phyloP scores from a whole-genome alignment of 108 stramenopile species.

The Asterionellopsis glacialis region DNA sequence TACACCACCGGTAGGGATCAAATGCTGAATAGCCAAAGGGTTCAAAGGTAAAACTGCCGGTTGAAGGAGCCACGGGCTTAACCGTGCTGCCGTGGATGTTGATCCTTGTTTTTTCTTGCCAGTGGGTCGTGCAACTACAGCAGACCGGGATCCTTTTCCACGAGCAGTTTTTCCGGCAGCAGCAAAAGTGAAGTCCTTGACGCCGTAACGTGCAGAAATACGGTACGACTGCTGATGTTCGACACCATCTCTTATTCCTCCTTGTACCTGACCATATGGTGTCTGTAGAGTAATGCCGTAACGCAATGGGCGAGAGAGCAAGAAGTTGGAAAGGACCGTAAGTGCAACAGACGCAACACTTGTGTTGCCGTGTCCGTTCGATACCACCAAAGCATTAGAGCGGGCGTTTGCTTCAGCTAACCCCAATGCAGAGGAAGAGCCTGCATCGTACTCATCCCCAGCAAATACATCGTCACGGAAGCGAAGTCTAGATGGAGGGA shows the following conservation, averaged over 20 bases:
- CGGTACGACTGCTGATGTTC: slow-evolving; percentile 23
- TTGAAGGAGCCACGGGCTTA: slow-evolving; percentile 61
- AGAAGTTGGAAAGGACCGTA: slow-evolving; percentile 22
- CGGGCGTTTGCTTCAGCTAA: slow-evolving; percentile 18
- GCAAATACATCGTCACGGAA: background rate
- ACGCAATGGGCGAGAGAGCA: slow-evolving; percentile 25
- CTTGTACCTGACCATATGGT: too few relatives aligned
- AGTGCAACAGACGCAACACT: slow-evolving; percentile 22
- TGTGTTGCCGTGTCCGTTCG: background rate
- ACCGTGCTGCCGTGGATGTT: slow-evolving; percentile 46
- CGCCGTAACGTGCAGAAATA: slow-evolving; percentile 32
- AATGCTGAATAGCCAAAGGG: slow-evolving; percentile 52
- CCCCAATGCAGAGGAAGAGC: slow-evolving; percentile 16
- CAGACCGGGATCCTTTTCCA: background rate
- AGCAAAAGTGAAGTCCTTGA: slow-evolving; percentile 61
- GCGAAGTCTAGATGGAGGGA: slow-evolving; percentile 14
- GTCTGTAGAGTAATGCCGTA: slow-evolving; percentile 22
- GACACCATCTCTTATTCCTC: background rate
- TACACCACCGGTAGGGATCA: slow-evolving; percentile 24
- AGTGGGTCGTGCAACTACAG: background rate
- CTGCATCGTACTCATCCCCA: background rate
- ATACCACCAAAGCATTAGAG: slow-evolving; percentile 22
- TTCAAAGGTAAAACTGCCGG: slow-evolving; percentile 65
- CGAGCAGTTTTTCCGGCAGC: slow-evolving; percentile 32
- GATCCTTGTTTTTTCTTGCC: background rate